phyloP scores from a whole-genome alignment of 2,329 filamentous ascomycete species.

The Albifimbria verrucaria region DNA sequence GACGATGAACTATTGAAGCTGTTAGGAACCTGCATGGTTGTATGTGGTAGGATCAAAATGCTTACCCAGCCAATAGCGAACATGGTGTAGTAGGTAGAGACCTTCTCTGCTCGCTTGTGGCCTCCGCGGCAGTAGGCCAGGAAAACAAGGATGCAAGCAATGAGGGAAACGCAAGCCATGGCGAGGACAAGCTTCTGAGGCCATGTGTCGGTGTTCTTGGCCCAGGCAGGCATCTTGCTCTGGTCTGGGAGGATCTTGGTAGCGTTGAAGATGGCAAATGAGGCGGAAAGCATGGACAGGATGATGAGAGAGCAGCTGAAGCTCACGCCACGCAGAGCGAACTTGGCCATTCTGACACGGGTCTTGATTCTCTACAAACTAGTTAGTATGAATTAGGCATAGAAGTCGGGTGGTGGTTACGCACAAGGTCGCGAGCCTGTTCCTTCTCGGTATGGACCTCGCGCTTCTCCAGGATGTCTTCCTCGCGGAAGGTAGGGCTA shows the following conservation, averaged over 20 bases:
- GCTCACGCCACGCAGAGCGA: constrained; percentile 91
- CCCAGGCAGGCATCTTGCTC: constrained; percentile 84
- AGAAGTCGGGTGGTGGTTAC: constrained; percentile 29
- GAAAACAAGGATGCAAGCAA: constrained; percentile 77
- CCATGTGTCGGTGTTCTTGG: constrained; percentile 75
- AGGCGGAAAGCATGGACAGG: constrained; percentile 82
- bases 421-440: constrained; percentile 83
- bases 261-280: constrained; percentile 87
- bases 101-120: constrained; percentile 85
- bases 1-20: constrained; percentile 64
- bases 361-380: constrained; percentile 79
- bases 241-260: constrained; percentile 72
- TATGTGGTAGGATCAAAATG: not conserved
- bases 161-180: constrained; percentile 76
- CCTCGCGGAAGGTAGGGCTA: constrained; percentile 89
- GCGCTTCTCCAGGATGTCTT: constrained; percentile 80
- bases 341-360: constrained; percentile 87
- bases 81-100: constrained; percentile 90
- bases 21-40: constrained; percentile 4
- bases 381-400: constrained; percentile 11
- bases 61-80: constrained; percentile 78
- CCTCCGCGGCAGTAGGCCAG: constrained; percentile 85
- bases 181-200: constrained; percentile 80
- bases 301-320: constrained; percentile 97
- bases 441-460: constrained; percentile 80